Percentiles rank a stretch among this genome's conserved stretches.
These are phyloP conservation scores for Phylloporus sp. DNA, from an alignment of 768 basidiomycete species.

Conservation along the genomic window DNA sequence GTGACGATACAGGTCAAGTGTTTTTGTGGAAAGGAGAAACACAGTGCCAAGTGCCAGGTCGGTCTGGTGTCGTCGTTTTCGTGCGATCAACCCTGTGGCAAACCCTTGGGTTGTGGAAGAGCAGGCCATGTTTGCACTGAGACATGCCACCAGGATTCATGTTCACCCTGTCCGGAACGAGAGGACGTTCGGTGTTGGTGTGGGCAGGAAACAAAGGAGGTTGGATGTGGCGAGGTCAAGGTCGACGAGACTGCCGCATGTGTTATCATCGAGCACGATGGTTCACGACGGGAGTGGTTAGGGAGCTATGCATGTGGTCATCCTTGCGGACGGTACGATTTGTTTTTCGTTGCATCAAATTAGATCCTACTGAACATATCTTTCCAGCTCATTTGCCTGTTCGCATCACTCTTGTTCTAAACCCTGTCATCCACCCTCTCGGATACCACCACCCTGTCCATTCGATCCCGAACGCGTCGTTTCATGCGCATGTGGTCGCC, in stretches of 20 bases:
- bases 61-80: constrained; percentile 36
- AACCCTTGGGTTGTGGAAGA: constrained; percentile 60
- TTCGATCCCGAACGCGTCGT: constrained; percentile 62
- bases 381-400: constrained; percentile 64
- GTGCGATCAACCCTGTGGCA: constrained; percentile 37
- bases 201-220: constrained; percentile 56
- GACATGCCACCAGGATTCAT: constrained; percentile 75
- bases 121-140: constrained; percentile 60
- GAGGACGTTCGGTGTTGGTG: constrained; percentile 75
- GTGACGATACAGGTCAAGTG: constrained; percentile 75
- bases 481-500: constrained; percentile 82
- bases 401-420: constrained; percentile 69
- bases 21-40: constrained; percentile 63
- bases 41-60: constrained; percentile 40
- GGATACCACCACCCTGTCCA: constrained; percentile 60
- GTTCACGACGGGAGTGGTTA: constrained; percentile 51
- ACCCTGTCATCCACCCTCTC: constrained; percentile 73
- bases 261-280: constrained; percentile 26
- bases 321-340: constrained; percentile 52
- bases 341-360: background rate
- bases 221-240: constrained; percentile 66
- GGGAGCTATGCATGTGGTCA: constrained; percentile 63
- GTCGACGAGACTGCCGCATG: constrained; percentile 34
- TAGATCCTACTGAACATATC: background rate
- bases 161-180: constrained; percentile 55